Evolutionary conservation across 1,139 yeast genomes (phyloP).

Genomic region (Protomyces inundatus): DNA sequence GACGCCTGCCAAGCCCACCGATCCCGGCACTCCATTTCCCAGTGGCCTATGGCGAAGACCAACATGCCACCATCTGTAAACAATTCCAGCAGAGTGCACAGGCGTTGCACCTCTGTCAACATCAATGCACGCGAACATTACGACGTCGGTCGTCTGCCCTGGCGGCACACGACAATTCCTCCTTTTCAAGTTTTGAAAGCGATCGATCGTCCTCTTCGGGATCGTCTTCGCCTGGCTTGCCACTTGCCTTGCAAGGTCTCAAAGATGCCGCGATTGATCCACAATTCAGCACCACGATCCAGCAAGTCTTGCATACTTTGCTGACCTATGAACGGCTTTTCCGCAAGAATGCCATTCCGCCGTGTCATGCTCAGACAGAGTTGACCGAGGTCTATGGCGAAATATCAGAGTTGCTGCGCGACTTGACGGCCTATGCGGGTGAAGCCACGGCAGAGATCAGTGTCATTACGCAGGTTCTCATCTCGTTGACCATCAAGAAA

Average conservation of each 20-base stretch:
- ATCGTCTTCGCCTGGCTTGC: not conserved
- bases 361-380: not conserved
- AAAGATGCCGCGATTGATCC: not conserved
- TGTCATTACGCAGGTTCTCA: not conserved
- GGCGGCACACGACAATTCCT: too few relatives aligned
- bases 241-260: not conserved
- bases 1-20: too few relatives aligned
- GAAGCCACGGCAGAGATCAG: not conserved
- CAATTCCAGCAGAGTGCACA: not conserved
- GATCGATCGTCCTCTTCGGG: not conserved
- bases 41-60: not conserved
- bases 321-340: not conserved
- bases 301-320: not conserved
- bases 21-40: too few relatives aligned
- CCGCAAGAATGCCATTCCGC: not conserved
- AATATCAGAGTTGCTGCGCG: not conserved
- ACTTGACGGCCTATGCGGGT: not conserved
- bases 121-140: not conserved
- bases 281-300: not conserved
- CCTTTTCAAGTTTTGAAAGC: too few relatives aligned
- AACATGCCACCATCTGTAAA: not conserved
- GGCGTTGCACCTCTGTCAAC: not conserved
- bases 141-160: not conserved
- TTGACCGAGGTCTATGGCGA: not conserved
- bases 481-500: not conserved